Base-by-base conservation (phyloP, 805 yeast species). In the Saccharomycopsis sp. region DNA sequence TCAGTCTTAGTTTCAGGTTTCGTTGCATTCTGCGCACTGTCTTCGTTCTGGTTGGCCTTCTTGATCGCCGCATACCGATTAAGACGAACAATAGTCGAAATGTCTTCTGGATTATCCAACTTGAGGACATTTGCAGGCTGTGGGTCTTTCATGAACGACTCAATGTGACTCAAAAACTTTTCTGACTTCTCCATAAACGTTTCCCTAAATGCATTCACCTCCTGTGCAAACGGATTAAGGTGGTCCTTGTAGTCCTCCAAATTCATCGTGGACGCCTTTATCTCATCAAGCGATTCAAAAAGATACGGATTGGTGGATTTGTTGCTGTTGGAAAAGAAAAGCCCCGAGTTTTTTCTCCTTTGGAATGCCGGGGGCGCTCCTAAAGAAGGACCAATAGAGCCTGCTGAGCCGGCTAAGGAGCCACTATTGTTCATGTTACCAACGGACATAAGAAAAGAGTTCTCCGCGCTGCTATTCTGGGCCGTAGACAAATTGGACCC, bases 21-120 rank as follows among this genome's bases (percentile, higher is more conserved):
- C 8, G n/a, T 7, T 7, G 52, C 14, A 7, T 18, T 37, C 34
- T 50, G 23, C 15, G 15, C 15, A 20, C 23, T 47, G 18, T 12
- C 9, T 34, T 20, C 23, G 37, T 12, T 29, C 12, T 29, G 9
- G 12, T 29, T 5, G 12, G 37, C 37, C 12, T 55, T 50, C 50
- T 57, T 57, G 9, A 58, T 58, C 8, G 54, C 51, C 5, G 61
- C 55, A 12, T 55, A 20, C 8, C 34, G 24, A 21, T 21, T 37
- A 1, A 23, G 16, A 24, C 51, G 46, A 2, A 58, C 14, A 23
- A 52, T 34, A 16, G 51, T 34, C 8, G 58, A 48, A 2, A 54
- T 48, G 46, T 60, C 63, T 34, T 57, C 47, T 5, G 58, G 23
- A 44, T 53, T 41, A 50, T 60, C 63, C 2, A 57, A 24, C 23